Evolutionary conservation across 73 alveolate genomes (phyloP).

Genomic region (Blepharisma stoltei): DNA sequence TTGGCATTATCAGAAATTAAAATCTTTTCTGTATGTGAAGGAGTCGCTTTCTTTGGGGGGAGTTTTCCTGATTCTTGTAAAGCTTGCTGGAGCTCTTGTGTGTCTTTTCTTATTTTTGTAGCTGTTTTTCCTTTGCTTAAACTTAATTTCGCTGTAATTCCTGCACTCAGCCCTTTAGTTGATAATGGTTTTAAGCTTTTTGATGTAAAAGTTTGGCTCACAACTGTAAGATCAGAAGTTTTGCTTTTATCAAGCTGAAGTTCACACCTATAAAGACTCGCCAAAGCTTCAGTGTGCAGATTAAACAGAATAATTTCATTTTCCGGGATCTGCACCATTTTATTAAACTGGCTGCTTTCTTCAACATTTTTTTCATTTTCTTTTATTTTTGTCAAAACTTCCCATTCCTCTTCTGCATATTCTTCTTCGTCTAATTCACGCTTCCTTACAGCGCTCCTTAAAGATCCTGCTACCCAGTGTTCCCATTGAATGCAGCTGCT

Average conservation of each 20-base stretch:
- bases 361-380: slow-evolving; percentile 62
- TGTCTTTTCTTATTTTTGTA: slow-evolving; percentile 69
- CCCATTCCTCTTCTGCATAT: slow-evolving; percentile 84
- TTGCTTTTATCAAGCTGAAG: slow-evolving; percentile 47
- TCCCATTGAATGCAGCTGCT: slow-evolving; percentile 73
- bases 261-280: slow-evolving; percentile 55
- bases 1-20: slow-evolving; percentile 50
- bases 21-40: slow-evolving; percentile 45
- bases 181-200: slow-evolving; percentile 27
- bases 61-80: slow-evolving; percentile 90
- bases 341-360: slow-evolving; percentile 34
- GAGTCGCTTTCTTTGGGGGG: slow-evolving; percentile 76
- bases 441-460: slow-evolving; percentile 68
- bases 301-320: slow-evolving; percentile 38
- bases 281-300: slow-evolving; percentile 52
- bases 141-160: slow-evolving; percentile 54
- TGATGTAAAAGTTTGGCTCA: slow-evolving; percentile 37
- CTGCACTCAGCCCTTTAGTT: slow-evolving; percentile 46
- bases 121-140: slow-evolving; percentile 73
- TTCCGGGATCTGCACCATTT: slow-evolving; percentile 32
- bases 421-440: slow-evolving; percentile 75
- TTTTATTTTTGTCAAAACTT: slow-evolving; percentile 63
- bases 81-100: slow-evolving; percentile 68
- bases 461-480: slow-evolving; percentile 66
- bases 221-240: slow-evolving; percentile 35